These are phyloP conservation scores for Podospora tetraspora DNA, from an alignment of 495 filamentous ascomycete genomes.

Conservation along the genomic window DNA sequence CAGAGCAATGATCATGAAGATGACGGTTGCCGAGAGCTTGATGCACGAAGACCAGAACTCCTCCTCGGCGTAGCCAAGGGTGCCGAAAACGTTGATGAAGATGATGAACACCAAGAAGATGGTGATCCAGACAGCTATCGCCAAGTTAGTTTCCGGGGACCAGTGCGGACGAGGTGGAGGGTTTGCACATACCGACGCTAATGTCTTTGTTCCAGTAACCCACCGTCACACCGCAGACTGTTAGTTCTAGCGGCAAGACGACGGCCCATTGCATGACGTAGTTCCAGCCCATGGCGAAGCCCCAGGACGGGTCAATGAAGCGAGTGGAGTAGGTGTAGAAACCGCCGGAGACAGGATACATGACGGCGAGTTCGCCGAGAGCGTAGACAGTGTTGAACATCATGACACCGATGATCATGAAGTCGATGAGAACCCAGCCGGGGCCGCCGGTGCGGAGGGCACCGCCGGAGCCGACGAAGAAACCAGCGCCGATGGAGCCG, in stretches of 20 bases:
- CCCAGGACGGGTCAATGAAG: slow-evolving; percentile 72
- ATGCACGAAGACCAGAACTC: slow-evolving; percentile 49
- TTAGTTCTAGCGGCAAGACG: slow-evolving; percentile 53
- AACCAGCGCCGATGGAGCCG: slow-evolving; percentile 64
- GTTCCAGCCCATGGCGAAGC: slow-evolving; percentile 85
- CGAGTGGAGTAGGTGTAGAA: slow-evolving; percentile 64
- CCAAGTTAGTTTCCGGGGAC: slow-evolving; percentile 22
- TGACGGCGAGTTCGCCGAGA: slow-evolving; percentile 66
- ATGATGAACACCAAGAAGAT: slow-evolving; percentile 50
- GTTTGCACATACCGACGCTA: slow-evolving; percentile 42
- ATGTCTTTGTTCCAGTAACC: slow-evolving; percentile 51
- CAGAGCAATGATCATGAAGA: slow-evolving; percentile 69
- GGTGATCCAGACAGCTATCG: slow-evolving; percentile 56
- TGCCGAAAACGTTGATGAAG: slow-evolving; percentile 66
- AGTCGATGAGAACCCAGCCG: slow-evolving; percentile 48
- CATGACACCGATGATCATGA: slow-evolving; percentile 51
- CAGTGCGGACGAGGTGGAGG: not conserved
- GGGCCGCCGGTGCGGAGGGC: slow-evolving; percentile 44
- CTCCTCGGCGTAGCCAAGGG: slow-evolving; percentile 69
- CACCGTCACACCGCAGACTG: slow-evolving; percentile 51
- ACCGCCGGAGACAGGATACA: slow-evolving; percentile 61
- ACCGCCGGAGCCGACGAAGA: slow-evolving; percentile 50
- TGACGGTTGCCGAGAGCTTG: slow-evolving; percentile 56
- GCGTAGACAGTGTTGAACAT: slow-evolving; percentile 60
- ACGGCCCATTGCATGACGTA: slow-evolving; percentile 63